These are phyloP conservation scores for Beauveria scarabaeidicola DNA, from an alignment of 2,329 filamentous ascomycete genomes.

Conservation along the genomic window DNA sequence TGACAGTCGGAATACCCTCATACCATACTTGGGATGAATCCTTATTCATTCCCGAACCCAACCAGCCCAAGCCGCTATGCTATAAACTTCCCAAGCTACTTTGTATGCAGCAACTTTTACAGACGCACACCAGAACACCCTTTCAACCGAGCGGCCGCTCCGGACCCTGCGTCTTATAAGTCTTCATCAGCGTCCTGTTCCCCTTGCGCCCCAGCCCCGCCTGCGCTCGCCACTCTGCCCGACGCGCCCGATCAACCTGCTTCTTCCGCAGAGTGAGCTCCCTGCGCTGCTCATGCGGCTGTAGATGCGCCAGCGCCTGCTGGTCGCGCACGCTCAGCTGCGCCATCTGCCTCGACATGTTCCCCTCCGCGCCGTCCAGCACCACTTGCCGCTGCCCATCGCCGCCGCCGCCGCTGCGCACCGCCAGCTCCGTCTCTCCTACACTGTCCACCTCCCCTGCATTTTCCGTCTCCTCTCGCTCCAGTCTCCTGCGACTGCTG, in stretches of 20 bases:
- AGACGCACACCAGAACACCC: neutral
- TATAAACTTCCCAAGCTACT: neutral
- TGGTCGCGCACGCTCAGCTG: slow-evolving; percentile 9
- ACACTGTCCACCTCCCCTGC: neutral
- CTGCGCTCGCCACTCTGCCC: slow-evolving; percentile 1
- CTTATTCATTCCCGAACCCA: neutral
- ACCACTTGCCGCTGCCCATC: neutral
- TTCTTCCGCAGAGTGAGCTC: slow-evolving; percentile 1
- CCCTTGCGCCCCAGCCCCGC: slow-evolving; percentile 4
- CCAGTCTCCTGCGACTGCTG: neutral
- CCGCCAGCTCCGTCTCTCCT: neutral
- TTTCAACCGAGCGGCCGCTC: neutral
- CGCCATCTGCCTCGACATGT: neutral
- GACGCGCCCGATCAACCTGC: neutral
- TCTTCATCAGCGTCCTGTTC: slow-evolving; percentile 7
- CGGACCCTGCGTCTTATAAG: neutral
- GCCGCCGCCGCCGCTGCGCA: neutral
- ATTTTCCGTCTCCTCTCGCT: neutral
- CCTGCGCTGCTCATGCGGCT: slow-evolving; percentile 2
- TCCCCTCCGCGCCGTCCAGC: neutral
- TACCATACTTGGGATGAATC: neutral
- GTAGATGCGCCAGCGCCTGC: slow-evolving; percentile 8
- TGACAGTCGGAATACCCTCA: neutral
- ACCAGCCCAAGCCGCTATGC: neutral
- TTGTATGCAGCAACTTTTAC: neutral